A percentile compares a stretch with the other conserved stretches of the same genome.
Evolutionary conservation across 768 basidiomycete genomes (phyloP).

Genomic region (Lactarius quietus): DNA sequence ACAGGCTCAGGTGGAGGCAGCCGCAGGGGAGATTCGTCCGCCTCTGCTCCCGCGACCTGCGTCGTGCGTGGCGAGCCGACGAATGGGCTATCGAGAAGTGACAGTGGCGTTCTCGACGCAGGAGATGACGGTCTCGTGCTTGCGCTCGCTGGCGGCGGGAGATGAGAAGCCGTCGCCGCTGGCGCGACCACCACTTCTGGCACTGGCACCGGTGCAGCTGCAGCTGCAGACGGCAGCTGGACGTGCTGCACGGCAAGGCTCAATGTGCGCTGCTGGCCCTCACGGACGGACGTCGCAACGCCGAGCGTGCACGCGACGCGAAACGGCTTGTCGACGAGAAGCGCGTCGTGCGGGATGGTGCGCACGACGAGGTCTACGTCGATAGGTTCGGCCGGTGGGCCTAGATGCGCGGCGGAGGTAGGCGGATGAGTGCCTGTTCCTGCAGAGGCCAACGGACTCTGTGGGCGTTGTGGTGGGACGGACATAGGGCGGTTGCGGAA

Average conservation of each 20-base stretch:
- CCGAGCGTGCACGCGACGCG: slow-evolving; percentile 51
- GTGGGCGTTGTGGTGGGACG: slow-evolving; percentile 28
- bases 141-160: neutral
- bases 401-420: slow-evolving; percentile 25
- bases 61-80: slow-evolving; percentile 21
- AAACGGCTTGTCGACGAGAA: slow-evolving; percentile 58
- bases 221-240: slow-evolving; percentile 39
- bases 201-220: neutral
- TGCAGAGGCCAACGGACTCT: slow-evolving; percentile 34
- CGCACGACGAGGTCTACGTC: slow-evolving; percentile 57
- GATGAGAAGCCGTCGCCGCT: neutral
- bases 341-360: slow-evolving; percentile 42
- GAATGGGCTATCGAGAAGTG: slow-evolving; percentile 14
- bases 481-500: slow-evolving; percentile 35
- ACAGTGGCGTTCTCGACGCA: neutral
- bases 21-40: neutral
- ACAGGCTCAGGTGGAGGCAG: slow-evolving; percentile 16
- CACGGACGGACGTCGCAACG: slow-evolving; percentile 44
- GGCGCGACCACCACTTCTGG: neutral
- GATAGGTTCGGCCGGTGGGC: slow-evolving; percentile 37
- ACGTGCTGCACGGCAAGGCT: slow-evolving; percentile 66
- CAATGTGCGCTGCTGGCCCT: slow-evolving; percentile 40
- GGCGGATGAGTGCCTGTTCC: slow-evolving; percentile 30
- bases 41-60: slow-evolving; percentile 4
- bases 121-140: slow-evolving; percentile 13